Conservation (phyloP, 495 filamentous ascomycete genomes). For the Amphirosellinia nigrospora region DNA sequence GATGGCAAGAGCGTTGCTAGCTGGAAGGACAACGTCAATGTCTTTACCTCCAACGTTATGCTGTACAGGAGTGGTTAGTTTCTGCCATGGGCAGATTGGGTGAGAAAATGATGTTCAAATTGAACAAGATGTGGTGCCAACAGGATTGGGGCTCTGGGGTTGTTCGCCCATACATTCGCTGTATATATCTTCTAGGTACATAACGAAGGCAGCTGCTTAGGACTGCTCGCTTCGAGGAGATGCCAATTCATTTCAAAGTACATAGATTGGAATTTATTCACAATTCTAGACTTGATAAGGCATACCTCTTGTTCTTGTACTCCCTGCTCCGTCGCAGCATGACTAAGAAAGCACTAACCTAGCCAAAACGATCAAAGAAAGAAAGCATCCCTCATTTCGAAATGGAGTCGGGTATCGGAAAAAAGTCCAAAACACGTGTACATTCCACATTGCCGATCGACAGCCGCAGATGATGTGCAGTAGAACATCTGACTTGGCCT, state of each 20-base stretch:
- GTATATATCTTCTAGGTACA: constrained; percentile 25
- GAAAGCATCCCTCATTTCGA: not conserved
- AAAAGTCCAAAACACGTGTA: not conserved
- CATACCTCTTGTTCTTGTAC: not conserved
- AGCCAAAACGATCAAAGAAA: not conserved
- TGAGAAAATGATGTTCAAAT: not conserved
- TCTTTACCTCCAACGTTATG: constrained; percentile 51
- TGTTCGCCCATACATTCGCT: not conserved
- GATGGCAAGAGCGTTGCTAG: constrained; percentile 48
- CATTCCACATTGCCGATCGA: not conserved
- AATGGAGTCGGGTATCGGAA: not conserved
- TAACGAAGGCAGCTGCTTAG: not conserved
- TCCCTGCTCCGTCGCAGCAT: not conserved
- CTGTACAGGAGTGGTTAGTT: constrained; percentile 22
- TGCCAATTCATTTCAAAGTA: not conserved
- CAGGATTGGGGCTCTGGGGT: not conserved
- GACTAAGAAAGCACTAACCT: not conserved
- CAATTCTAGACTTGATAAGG: not conserved
- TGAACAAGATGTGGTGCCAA: not conserved
- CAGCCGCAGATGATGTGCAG: not conserved
- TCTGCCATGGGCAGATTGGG: not conserved
- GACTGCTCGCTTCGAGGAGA: not conserved
- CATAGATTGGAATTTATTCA: not conserved
- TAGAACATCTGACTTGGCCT: not conserved
- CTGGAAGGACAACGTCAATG: constrained; percentile 54